These are phyloP conservation scores for Phytophthora idaei DNA, from an alignment of 352 stramenopile species.

Conservation along the genomic window DNA sequence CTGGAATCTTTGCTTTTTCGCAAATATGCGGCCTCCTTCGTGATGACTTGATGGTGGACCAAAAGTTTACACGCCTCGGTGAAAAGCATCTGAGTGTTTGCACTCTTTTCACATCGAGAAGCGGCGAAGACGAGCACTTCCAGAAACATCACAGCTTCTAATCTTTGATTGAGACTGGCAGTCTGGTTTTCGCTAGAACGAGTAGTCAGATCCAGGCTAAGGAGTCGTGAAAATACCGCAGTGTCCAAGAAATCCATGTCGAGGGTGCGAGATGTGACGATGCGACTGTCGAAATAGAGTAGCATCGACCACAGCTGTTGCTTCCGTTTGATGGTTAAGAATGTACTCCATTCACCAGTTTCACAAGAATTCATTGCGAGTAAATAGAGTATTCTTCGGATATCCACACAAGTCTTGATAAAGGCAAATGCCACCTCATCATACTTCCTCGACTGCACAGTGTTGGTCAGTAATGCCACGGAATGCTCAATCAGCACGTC, in stretches of 20 bases:
- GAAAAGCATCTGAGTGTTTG: slow-evolving; percentile 33
- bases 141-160: slow-evolving; percentile 33
- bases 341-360: background rate
- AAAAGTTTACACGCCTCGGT: slow-evolving; percentile 34
- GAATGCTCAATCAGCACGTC: slow-evolving; percentile 10
- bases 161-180: slow-evolving; percentile 7
- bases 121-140: slow-evolving; percentile 22
- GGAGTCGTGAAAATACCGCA: slow-evolving; percentile 9
- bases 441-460: slow-evolving; percentile 12
- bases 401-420: slow-evolving; percentile 17
- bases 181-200: background rate
- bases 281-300: slow-evolving; percentile 27
- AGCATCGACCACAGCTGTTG: slow-evolving; percentile 35
- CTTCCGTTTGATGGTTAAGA: slow-evolving; percentile 21
- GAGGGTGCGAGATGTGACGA: slow-evolving; percentile 27
- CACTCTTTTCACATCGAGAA: slow-evolving; percentile 18
- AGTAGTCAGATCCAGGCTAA: background rate
- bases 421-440: slow-evolving; percentile 19
- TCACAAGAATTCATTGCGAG: background rate
- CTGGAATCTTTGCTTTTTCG: slow-evolving; percentile 6
- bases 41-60: slow-evolving; percentile 22
- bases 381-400: slow-evolving; percentile 10
- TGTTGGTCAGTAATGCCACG: slow-evolving; percentile 6
- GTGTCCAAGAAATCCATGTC: slow-evolving; percentile 30
- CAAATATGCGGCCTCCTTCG: slow-evolving; percentile 23